phyloP scores from a whole-genome alignment of 2,329 filamentous ascomycete species.

The Fusarium mexicanum region DNA sequence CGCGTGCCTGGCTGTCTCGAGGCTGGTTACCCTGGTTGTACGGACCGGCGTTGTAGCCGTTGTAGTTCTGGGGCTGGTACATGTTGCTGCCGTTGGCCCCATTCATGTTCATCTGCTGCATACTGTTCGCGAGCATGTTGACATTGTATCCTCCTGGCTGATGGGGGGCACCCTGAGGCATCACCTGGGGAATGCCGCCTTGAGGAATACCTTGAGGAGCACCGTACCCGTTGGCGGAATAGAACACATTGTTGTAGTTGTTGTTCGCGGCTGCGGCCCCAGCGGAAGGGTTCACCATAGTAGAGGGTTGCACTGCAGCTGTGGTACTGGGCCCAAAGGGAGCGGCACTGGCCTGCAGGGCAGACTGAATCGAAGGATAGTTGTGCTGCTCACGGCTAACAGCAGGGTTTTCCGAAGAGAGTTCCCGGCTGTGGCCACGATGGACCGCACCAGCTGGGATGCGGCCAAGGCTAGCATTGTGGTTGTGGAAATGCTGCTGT shows the following conservation, averaged over 20 bases:
- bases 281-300: conserved; percentile 40
- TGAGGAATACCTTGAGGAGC: conserved; percentile 41
- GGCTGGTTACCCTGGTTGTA: conserved; percentile 63
- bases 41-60: conserved; percentile 63
- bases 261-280: conserved; percentile 39
- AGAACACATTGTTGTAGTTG: conserved; percentile 48
- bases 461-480: conserved; percentile 84
- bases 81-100: conserved; percentile 53
- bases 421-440: conserved; percentile 77
- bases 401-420: conserved; percentile 62
- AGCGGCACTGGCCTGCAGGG: conserved; percentile 80
- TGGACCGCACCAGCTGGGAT: conserved; percentile 74
- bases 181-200: conserved; percentile 14
- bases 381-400: conserved; percentile 57
- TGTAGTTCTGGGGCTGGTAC: conserved; percentile 68
- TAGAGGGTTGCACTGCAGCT: conserved; percentile 43
- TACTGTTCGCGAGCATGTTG: conserved; percentile 70
- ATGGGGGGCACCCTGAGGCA: conserved; percentile 32
- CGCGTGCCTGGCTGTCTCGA: conserved; percentile 79
- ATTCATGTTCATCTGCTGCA: conserved; percentile 72
- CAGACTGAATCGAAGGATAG: conserved; percentile 73
- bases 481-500: conserved; percentile 75
- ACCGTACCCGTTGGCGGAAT: conserved; percentile 44
- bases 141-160: conserved; percentile 45
- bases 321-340: conserved; percentile 75